These are phyloP conservation scores for Micractinium conductrix DNA, from an alignment of 139 green algal genomes.

Conservation along the genomic window DNA sequence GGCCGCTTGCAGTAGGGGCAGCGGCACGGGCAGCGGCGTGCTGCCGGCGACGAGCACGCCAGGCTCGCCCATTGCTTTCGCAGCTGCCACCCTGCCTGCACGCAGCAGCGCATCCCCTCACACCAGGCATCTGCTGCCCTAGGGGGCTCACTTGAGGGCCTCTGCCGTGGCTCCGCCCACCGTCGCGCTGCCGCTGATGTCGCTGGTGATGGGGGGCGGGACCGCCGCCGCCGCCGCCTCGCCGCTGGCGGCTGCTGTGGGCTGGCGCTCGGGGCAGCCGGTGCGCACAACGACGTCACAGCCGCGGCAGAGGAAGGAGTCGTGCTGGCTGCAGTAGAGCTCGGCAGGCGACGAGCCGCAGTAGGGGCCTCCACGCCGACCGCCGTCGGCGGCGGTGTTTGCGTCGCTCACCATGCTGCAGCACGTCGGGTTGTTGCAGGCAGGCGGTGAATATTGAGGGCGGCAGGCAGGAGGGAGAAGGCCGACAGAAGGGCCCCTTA, in stretches of 20 bases:
- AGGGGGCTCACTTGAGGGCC: not conserved
- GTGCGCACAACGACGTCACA: slow-evolving; percentile 37
- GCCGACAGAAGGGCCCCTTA: no score
- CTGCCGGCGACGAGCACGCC: no score
- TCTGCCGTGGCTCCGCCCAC: not conserved
- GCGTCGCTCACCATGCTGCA: no score
- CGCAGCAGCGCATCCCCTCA: not conserved
- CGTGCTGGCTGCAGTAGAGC: slow-evolving; percentile 43
- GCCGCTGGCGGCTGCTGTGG: not conserved
- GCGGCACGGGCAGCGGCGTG: no score
- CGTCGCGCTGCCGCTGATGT: not conserved
- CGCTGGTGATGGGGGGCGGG: no score
- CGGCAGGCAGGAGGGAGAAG: no score
- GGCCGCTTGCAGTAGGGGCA: no score
- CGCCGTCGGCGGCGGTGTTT: not conserved
- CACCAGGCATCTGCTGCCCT: no score
- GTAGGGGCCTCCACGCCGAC: not conserved
- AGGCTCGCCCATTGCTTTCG: no score
- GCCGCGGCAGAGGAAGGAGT: slow-evolving; percentile 26
- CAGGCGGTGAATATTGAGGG: no score
- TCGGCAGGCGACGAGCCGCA: slow-evolving; percentile 20
- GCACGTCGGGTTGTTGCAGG: no score
- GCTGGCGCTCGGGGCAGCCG: slow-evolving; percentile 26
- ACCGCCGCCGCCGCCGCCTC: not conserved
- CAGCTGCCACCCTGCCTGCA: no score